A percentile compares a stretch with the other conserved stretches of the same genome.
phyloP scores from a whole-genome alignment of 2,329 filamentous ascomycete species.

The Sporothrix protearum region DNA sequence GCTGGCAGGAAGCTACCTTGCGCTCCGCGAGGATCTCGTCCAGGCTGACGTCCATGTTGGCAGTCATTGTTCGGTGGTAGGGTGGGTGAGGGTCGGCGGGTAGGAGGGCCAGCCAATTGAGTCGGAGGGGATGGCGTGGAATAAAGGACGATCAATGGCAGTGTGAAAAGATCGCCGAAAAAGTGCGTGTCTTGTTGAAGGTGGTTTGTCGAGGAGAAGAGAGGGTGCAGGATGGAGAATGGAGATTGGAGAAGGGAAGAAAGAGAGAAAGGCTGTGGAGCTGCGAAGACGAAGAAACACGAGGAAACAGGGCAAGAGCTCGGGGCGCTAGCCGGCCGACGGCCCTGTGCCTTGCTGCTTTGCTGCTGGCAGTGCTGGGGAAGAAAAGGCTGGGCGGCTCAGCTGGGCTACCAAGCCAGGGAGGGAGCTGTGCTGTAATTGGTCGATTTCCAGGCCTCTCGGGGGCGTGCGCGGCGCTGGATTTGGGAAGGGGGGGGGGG shows the following conservation, averaged over 20 bases:
- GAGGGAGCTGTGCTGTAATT: background rate
- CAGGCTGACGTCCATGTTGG: slow-evolving; percentile 51
- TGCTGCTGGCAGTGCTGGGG: background rate
- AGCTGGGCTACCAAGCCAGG: background rate
- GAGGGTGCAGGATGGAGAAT: background rate
- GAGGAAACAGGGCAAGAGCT: background rate
- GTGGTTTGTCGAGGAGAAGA: background rate
- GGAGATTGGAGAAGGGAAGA: background rate
- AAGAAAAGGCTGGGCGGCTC: background rate
- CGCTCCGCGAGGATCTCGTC: slow-evolving; percentile 55
- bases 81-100: background rate
- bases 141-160: background rate
- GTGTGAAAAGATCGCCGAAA: background rate
- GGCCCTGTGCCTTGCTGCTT: background rate
- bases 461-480: background rate
- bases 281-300: slow-evolving; percentile 3
- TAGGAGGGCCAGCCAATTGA: background rate
- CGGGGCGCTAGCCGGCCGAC: background rate
- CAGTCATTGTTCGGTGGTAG: slow-evolving; percentile 4
- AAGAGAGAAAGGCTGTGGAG: too few species aligned
- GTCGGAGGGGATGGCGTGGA: background rate
- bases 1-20: too few species aligned
- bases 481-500: background rate
- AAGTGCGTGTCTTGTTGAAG: background rate
- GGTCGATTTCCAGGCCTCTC: background rate